Evolutionary conservation across 2,329 filamentous ascomycete species (phyloP), one percentile per base, ranked within the genome.

Genomic region (Lachnellula cervina): DNA sequence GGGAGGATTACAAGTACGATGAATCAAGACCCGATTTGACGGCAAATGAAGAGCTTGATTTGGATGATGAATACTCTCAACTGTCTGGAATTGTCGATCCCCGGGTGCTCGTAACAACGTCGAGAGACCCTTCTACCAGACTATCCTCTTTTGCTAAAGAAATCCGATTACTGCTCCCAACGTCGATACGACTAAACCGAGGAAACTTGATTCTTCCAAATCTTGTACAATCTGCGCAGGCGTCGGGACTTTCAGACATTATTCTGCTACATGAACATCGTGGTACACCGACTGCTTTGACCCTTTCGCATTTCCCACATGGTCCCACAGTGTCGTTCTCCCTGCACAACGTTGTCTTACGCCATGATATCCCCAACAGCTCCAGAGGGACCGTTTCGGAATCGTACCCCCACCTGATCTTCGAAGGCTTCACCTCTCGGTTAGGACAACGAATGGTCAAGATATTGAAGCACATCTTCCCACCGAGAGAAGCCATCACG

Each of bases 61-160:
- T 95, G 19, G 90, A 95, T 69, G 90, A 96, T 67, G 93, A 97
- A 74, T 97, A 97, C 71, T 84, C 88, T 23, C 85, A 92, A 63
- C 82, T 97, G 0, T 94, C 89, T n/a, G 94, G 94, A 34, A 84
- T 97, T 40, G 83, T 94, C 38, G 94, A 97, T 64, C 91, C 93
- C 6, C 81, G 92, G 52, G 86, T 96, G 4, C 81, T 97, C 6
- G 89, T 97, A 50, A 96, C 93, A 23, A 99, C 94, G 3, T 94
- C 89, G 46, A 83, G 94, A 68, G 88, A 93, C 63, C 93, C 94
- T 19, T 93, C 88, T 32, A 87, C 89, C 48, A 81, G 94, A 52
- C 78, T 99, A 8, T 82, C 84, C n/a, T 86, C 90, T 0, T 99
- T 99, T 68, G 88, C 90, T 32, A 97, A 99, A 71, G 94, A 97